Evolutionary conservation across 768 basidiomycete species (phyloP).

Genomic region (Pisolithus tinctorius): DNA sequence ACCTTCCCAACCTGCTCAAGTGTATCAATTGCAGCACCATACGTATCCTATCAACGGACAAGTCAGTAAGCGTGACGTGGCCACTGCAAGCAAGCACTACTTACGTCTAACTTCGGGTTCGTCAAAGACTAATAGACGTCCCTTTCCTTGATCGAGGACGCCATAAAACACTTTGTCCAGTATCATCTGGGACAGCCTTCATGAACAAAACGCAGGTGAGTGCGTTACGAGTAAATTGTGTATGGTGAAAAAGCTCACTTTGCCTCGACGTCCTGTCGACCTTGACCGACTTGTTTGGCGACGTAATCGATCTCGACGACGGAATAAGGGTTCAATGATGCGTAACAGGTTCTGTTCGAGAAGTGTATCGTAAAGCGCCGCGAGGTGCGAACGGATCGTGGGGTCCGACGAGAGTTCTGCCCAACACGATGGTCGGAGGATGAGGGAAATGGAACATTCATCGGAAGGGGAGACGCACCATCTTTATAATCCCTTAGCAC

Average conservation of each 20-base stretch:
- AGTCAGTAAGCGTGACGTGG: too few species aligned
- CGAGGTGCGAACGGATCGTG: conserved; percentile 91
- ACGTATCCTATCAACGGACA: conserved; percentile 55
- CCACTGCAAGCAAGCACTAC: too few species aligned
- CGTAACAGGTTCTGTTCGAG: conserved; percentile 93
- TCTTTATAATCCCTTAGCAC: conserved; percentile 81
- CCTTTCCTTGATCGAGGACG: conserved; percentile 72
- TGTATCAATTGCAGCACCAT: conserved; percentile 84
- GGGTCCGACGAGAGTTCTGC: conserved; percentile 92
- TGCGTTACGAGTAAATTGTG: conserved; percentile 19
- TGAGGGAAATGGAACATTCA: conserved; percentile 40
- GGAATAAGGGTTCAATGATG: conserved; percentile 95
- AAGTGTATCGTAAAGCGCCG: conserved; percentile 90
- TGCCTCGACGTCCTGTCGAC: conserved; percentile 80
- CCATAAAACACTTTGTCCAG: conserved; percentile 65
- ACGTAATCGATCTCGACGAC: conserved; percentile 88
- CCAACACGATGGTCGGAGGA: neutral
- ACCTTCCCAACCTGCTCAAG: conserved; percentile 88
- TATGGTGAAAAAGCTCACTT: conserved; percentile 49
- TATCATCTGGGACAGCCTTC: conserved; percentile 58
- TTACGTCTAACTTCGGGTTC: too few species aligned
- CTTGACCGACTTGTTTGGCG: conserved; percentile 81
- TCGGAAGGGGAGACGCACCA: conserved; percentile 36
- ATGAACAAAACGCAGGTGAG: neutral
- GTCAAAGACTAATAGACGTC: too few species aligned